Base-by-base conservation (phyloP, 768 basidiomycete species). In the Mycena pura region DNA sequence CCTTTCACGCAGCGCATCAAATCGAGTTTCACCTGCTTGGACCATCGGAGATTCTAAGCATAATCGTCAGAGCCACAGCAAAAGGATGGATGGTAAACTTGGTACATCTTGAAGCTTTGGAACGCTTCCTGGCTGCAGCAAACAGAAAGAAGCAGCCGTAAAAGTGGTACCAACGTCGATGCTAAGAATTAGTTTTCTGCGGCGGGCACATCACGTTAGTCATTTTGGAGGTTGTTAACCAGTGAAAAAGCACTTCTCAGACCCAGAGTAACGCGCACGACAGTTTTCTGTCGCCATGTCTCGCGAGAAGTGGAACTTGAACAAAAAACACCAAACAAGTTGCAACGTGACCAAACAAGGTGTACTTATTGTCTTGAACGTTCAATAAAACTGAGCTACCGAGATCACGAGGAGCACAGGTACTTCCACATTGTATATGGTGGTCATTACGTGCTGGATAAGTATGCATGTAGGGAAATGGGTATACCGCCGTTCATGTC, bases 81-180 rank as follows among this genome's bases (percentile, higher is more conserved):
- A n/a, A n/a, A n/a, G n/a, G n/a, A n/a, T n/a, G n/a, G n/a, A n/a
- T n/a, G n/a, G n/a, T n/a, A n/a, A n/a, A n/a, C n/a, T n/a, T n/a
- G n/a, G 6, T 29, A 67, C 68, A 38, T 66, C 65, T 39, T 69
- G 63, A 24, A 69, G 64, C 41, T 69, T 64, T 4, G 66, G 66
- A 14, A 68, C 61, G 24, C 48, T 52, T 13, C 61, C 64, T 2
- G 60, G 60, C 31, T 64, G 62, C 41, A 65, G 40, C 13, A 68
- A 51, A 38, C 67, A 65, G 32, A 55, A 68, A 5, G 54, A 61
- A 7, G 64, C 56, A 0, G 62, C 66, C 2, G 62, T 60, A 31
- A 58, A 69, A 6, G 68, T 65, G 2, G 64, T 68, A 3, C 64
- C 66, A 15, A 63, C 46, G 50, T 63, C 62, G 7, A 63, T 53